These are phyloP conservation scores for Closterium sp. DNA, from an alignment of 139 green algal species.

Conservation along the genomic window DNA sequence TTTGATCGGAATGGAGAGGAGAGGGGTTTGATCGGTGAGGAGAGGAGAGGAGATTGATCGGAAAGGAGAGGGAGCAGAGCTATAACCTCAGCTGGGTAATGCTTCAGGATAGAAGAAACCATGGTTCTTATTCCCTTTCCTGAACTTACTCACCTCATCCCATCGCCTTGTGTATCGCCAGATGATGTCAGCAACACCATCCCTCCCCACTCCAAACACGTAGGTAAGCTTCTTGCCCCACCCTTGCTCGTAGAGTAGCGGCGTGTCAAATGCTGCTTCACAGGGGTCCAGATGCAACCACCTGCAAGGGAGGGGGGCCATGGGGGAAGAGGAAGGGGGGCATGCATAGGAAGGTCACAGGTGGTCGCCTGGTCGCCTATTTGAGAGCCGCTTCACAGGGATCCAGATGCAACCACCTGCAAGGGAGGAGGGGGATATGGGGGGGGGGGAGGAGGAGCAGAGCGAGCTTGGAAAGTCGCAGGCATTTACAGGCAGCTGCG, in stretches of 20 bases:
- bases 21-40: not conserved
- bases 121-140: too few species aligned
- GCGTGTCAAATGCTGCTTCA: conserved; percentile 49
- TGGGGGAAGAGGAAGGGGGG: not conserved
- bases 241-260: conserved; percentile 53
- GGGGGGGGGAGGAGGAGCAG: not conserved
- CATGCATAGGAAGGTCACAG: not conserved
- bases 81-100: too few species aligned
- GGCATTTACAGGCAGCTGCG: too few species aligned
- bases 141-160: conserved; percentile 33
- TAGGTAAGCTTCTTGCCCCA: conserved; percentile 56
- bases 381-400: conserved; percentile 44
- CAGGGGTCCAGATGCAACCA: conserved; percentile 51
- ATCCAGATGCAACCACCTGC: conserved; percentile 40
- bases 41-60: not conserved
- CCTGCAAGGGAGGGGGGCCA: not conserved
- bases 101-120: too few species aligned
- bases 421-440: not conserved
- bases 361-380: too few species aligned
- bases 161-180: conserved; percentile 41
- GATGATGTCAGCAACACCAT: conserved; percentile 45
- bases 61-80: too few species aligned
- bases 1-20: too few species aligned
- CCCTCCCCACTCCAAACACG: conserved; percentile 45
- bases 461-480: too few species aligned